Evolutionary conservation across 1,139 yeast species (phyloP).

Genomic region (Scheffersomyces segobiensis): DNA sequence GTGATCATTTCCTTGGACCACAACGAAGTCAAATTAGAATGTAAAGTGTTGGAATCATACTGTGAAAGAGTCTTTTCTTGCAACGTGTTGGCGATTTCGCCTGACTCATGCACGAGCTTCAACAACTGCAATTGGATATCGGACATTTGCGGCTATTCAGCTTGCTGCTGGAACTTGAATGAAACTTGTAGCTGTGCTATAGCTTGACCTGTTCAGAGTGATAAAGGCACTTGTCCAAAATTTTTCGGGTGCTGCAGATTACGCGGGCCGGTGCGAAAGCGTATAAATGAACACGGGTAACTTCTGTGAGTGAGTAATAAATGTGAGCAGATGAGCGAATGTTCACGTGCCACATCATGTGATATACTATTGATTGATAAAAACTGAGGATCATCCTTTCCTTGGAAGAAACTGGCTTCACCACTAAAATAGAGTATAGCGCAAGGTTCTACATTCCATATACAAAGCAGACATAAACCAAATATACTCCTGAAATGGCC

Average conservation of each 20-base stretch:
- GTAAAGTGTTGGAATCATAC: conserved; percentile 42
- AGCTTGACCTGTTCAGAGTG: conserved; percentile 60
- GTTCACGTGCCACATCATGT: background rate
- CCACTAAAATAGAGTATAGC: no score
- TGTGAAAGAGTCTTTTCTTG: conserved; percentile 48
- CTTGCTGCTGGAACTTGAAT: background rate
- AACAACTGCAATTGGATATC: conserved; percentile 59
- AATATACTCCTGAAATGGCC: no score
- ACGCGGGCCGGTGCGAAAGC: background rate
- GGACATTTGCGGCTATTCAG: conserved; percentile 35
- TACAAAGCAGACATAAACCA: no score
- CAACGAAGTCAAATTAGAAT: conserved; percentile 81
- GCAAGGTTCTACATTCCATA: no score
- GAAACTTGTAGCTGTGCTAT: conserved; percentile 30
- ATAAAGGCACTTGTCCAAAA: conserved; percentile 46
- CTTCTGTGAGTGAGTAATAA: background rate
- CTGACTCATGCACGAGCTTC: conserved; percentile 57
- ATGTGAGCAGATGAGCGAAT: background rate
- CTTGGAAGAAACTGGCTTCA: no score
- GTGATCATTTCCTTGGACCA: conserved; percentile 81
- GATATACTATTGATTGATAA: no score
- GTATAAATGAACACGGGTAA: background rate
- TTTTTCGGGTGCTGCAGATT: background rate
- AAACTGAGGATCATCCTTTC: no score
- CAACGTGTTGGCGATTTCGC: conserved; percentile 64